A percentile compares a stretch with the other conserved stretches of the same genome.
Evolutionary conservation across 2,329 filamentous ascomycete species (phyloP).

Genomic region (Cladophialophora chaetospira): DNA sequence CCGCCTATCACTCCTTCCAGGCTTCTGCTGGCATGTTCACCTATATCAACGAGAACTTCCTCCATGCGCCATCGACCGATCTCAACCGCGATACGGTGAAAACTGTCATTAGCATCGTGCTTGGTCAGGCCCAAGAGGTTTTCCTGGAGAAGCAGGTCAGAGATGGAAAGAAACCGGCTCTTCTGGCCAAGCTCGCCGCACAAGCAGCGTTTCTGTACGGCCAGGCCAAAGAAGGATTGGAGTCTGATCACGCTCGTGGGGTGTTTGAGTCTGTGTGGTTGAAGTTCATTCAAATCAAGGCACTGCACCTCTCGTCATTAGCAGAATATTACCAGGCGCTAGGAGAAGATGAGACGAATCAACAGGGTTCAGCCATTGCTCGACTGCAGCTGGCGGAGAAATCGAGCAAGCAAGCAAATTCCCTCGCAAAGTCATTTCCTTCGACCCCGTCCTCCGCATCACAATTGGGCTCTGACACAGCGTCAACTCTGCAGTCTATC

Average conservation of each 20-base stretch:
- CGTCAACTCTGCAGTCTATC: slow-evolving; percentile 71
- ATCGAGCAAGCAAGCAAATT: slow-evolving; percentile 75
- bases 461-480: slow-evolving; percentile 80
- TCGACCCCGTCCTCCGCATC: slow-evolving; percentile 75
- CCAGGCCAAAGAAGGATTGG: slow-evolving; percentile 84
- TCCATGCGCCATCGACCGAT: slow-evolving; percentile 95
- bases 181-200: slow-evolving; percentile 89
- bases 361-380: slow-evolving; percentile 81
- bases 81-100: slow-evolving; percentile 94
- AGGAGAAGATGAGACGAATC: slow-evolving; percentile 84
- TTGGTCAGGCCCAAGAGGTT: slow-evolving; percentile 95
- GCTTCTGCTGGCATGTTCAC: slow-evolving; percentile 99
- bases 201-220: slow-evolving; percentile 86
- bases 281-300: slow-evolving; percentile 70
- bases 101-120: slow-evolving; percentile 85
- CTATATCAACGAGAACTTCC: slow-evolving; percentile 99
- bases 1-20: slow-evolving; percentile 96
- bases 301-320: slow-evolving; percentile 77
- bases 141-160: slow-evolving; percentile 95
- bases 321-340: slow-evolving; percentile 93
- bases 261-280: slow-evolving; percentile 96
- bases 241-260: slow-evolving; percentile 87
- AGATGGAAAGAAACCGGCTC: slow-evolving; percentile 87
- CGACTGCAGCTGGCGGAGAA: slow-evolving; percentile 79
- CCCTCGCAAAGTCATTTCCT: slow-evolving; percentile 77